A percentile compares a stretch with the other conserved stretches of the same genome.
Conservation (phyloP, 371 early-diverging fungal genomes). For the Furculomyces boomerangus region DNA sequence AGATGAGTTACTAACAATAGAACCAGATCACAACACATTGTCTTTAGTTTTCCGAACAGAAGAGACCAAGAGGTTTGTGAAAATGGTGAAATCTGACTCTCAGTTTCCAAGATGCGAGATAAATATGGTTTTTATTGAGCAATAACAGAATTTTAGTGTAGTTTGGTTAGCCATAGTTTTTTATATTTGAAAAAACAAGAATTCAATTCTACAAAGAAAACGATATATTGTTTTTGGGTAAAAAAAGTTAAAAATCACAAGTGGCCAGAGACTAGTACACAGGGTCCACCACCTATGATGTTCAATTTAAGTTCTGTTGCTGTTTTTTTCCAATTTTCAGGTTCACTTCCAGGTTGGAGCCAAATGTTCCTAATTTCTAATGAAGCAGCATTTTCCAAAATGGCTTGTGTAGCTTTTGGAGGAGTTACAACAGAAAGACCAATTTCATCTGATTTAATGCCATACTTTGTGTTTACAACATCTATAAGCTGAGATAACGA, state of each 20-base stretch:
- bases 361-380: constrained; percentile 48
- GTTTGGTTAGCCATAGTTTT: too few species aligned
- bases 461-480: neutral
- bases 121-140: constrained; percentile 18
- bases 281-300: constrained; percentile 50
- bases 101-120: constrained; percentile 14
- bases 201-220: too few species aligned
- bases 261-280: constrained; percentile 33
- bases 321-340: constrained; percentile 27
- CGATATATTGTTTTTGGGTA: too few species aligned
- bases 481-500: constrained; percentile 26
- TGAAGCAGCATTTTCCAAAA: constrained; percentile 37
- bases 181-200: too few species aligned
- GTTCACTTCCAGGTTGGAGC: constrained; percentile 71
- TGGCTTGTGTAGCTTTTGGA: constrained; percentile 40
- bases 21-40: constrained; percentile 29
- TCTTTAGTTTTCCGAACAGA: constrained; percentile 30
- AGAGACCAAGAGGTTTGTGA: constrained; percentile 33
- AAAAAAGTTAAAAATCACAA: too few species aligned
- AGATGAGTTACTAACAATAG: constrained; percentile 28
- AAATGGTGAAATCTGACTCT: constrained; percentile 26
- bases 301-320: constrained; percentile 31
- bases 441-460: constrained; percentile 15
- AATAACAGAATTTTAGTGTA: too few species aligned
- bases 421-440: constrained; percentile 64